Percentiles rank a stretch among this genome's conserved stretches.
These are phyloP conservation scores for Microbotryomycetes sp. DNA, from an alignment of 1,284 basidiomycete genomes.

Conservation along the genomic window DNA sequence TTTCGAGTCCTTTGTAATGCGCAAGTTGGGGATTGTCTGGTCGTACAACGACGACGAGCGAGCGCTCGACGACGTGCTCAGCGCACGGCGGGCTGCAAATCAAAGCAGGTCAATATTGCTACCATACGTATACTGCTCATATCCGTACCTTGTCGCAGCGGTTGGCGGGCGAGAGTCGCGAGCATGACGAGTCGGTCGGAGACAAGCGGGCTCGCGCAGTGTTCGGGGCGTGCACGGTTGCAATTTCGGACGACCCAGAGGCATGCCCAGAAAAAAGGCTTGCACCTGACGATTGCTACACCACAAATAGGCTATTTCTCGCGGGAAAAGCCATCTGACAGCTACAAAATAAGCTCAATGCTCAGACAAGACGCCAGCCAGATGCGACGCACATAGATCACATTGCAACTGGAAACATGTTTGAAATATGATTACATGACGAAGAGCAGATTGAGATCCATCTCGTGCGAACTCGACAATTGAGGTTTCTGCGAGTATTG, in stretches of 20 bases:
- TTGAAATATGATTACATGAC: conserved; percentile 4
- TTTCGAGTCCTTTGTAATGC: conserved; percentile 75
- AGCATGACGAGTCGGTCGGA: neutral
- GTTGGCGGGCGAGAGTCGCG: neutral
- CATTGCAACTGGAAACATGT: too few species aligned
- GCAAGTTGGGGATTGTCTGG: conserved; percentile 30
- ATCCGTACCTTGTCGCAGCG: neutral
- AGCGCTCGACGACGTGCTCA: conserved; percentile 10
- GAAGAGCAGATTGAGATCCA: conserved; percentile 31
- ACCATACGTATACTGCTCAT: neutral
- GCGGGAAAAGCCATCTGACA: too few species aligned
- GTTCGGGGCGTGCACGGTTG: neutral
- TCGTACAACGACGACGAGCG: conserved; percentile 22
- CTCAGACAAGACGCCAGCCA: too few species aligned
- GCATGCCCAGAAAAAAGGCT: neutral
- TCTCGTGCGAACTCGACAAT: conserved; percentile 29
- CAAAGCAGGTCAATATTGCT: neutral
- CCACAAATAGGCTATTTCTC: neutral
- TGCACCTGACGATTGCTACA: neutral
- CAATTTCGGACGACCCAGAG: neutral
- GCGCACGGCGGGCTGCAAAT: conserved; percentile 11
- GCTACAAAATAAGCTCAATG: too few species aligned
- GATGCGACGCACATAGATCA: too few species aligned
- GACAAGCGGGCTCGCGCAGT: neutral
- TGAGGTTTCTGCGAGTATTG: conserved; percentile 32